Base-by-base conservation (phyloP, 495 filamentous ascomycete species). In the Aspergillus biplanus region DNA sequence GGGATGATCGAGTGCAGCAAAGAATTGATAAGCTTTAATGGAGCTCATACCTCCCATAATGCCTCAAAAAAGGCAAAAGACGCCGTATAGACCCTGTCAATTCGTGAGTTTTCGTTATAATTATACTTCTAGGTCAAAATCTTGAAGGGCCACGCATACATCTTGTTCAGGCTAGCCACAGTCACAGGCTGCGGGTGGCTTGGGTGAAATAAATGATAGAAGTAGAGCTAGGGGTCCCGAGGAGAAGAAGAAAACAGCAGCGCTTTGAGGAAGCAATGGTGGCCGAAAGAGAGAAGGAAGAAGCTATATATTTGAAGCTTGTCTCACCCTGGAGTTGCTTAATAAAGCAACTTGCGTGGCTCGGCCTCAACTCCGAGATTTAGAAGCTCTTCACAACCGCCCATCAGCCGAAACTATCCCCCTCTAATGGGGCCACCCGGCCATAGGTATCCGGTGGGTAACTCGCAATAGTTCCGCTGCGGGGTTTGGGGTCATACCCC, bases 51-150 rank as follows among this genome's bases (percentile, higher is more conserved):
- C 75, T 88, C 92, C 92, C 92, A 96, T 46, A 98, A 76, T 21
- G 91, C 92, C 83, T 98, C 94, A 69, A 98, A 97, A 75, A 98
- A 97, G 71, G 93, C 94, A 72, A 90, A 89, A 58, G 89, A 89
- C 52, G 89, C 85, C 21, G 90, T 92, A 66, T 91, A 92, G 37
- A 68, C 73, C 79, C 79, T 81, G 50, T 11, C 34, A n/a, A 1
- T 21, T n/a, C 7, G 47, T 50, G 8, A 50, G 47, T 18, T 27
- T 50, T 9, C 16, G 47, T 9, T 1, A 50, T 18, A 50, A 7
- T 27, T 27, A 27, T 27, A 27, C 18, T 18, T 50, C 47, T 27
- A 27, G 11, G 13, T 18, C 5, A 12, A 44, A 15, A 15, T 18
- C 7, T 27, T 27, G 11, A 6, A 11, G 7, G 47, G 7, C 1